Conservation (phyloP, 2,329 filamentous ascomycete species). For the Arachnopeziza araneosa region DNA sequence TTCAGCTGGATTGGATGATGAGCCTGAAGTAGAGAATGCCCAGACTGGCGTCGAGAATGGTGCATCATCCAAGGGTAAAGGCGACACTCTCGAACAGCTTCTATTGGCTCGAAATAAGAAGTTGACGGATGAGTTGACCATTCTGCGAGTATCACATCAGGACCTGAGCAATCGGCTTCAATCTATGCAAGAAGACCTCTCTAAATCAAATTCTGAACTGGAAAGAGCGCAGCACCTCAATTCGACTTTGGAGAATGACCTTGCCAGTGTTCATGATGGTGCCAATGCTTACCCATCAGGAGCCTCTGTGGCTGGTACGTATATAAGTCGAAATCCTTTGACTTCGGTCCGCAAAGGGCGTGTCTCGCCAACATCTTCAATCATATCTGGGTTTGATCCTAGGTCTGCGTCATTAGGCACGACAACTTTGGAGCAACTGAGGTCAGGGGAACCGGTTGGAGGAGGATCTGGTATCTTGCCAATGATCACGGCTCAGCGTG, state of each 20-base stretch:
- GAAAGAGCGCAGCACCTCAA: conserved; percentile 81
- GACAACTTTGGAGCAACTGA: conserved; percentile 50
- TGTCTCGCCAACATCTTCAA: conserved; percentile 90
- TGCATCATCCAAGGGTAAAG: conserved; percentile 50
- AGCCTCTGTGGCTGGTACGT: conserved; percentile 89
- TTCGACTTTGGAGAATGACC: conserved; percentile 84
- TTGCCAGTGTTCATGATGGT: conserved; percentile 81
- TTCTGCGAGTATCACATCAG: conserved; percentile 88
- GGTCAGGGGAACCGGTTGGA: conserved; percentile 58
- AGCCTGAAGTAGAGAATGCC: conserved; percentile 35
- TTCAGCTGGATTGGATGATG: conserved; percentile 80
- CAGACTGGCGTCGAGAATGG: conserved; percentile 39
- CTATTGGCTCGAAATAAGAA: conserved; percentile 94
- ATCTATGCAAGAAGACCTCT: conserved; percentile 76
- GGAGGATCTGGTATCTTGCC: conserved; percentile 84
- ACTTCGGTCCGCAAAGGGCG: conserved; percentile 64
- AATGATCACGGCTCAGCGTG: conserved; percentile 96
- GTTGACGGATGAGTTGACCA: conserved; percentile 84
- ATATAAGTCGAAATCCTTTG: conserved; percentile 71
- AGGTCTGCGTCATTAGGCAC: conserved; percentile 43
- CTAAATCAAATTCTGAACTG: conserved; percentile 76
- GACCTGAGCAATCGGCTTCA: conserved; percentile 79
- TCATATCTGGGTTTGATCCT: conserved; percentile 93
- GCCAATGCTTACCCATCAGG: conserved; percentile 81
- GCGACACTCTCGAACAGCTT: conserved; percentile 84